A percentile compares a stretch with the other conserved stretches of the same genome.
phyloP scores from a whole-genome alignment of 1,139 yeast species.

The Pichia kudriavzevii region DNA sequence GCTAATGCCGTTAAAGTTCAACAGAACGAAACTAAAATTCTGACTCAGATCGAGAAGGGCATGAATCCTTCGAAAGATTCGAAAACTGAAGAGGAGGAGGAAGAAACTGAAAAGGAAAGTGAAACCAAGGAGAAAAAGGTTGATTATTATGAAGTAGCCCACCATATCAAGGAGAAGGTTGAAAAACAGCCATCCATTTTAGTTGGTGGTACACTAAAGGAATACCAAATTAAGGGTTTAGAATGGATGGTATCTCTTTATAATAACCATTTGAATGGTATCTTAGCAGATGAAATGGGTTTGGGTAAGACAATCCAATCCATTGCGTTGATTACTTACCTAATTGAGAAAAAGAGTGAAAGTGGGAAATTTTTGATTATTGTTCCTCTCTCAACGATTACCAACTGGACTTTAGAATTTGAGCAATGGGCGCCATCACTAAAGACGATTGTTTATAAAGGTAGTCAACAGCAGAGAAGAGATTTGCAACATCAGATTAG shows the following conservation, averaged over 20 bases:
- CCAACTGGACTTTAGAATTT: constrained; percentile 81
- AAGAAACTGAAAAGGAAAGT: constrained; percentile 27
- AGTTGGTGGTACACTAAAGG: constrained; percentile 86
- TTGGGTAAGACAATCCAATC: constrained; percentile 85
- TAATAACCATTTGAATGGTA: constrained; percentile 91
- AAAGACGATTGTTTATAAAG: constrained; percentile 64
- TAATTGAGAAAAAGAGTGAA: constrained; percentile 60
- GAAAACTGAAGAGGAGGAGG: not conserved
- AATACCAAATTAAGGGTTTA: constrained; percentile 86
- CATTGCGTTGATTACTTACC: constrained; percentile 65
- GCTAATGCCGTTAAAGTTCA: constrained; percentile 74
- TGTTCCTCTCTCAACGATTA: constrained; percentile 76
- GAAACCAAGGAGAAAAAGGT: constrained; percentile 49
- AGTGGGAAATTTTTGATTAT: constrained; percentile 70
- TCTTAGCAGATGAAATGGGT: constrained; percentile 93
- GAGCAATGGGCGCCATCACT: constrained; percentile 82
- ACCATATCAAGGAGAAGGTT: constrained; percentile 60
- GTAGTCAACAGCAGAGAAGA: constrained; percentile 65
- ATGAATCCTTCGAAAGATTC: constrained; percentile 16
- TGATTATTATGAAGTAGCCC: constrained; percentile 78
- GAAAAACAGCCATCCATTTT: constrained; percentile 57
- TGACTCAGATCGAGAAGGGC: constrained; percentile 23
- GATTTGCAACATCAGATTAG: constrained; percentile 54
- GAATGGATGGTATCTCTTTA: constrained; percentile 98
- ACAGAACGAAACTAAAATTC: constrained; percentile 49